phyloP scores from a whole-genome alignment of 805 yeast genomes.

The Hanseniaspora nectarophila region DNA sequence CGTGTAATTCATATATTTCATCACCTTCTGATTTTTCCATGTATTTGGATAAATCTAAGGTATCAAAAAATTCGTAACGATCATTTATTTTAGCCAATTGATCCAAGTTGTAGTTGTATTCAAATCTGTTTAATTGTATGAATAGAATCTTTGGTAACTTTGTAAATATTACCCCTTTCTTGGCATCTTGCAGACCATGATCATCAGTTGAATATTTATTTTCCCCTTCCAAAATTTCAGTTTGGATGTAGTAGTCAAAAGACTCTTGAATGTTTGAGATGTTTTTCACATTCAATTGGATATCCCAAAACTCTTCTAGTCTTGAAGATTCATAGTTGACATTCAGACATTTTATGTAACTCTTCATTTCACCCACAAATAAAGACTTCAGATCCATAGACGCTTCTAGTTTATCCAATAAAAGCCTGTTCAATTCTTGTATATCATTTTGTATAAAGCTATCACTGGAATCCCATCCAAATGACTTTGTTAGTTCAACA shows the following conservation, averaged over 20 bases:
- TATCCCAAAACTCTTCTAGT: slow-evolving; percentile 94
- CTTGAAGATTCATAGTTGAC: slow-evolving; percentile 89
- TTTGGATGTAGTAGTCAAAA: slow-evolving; percentile 75
- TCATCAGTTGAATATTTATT: slow-evolving; percentile 90
- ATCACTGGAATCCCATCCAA: slow-evolving; percentile 95
- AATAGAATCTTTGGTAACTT: slow-evolving; percentile 87
- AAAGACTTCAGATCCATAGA: slow-evolving; percentile 74
- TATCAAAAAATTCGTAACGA: slow-evolving; percentile 75
- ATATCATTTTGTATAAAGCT: slow-evolving; percentile 98
- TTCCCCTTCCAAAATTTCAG: slow-evolving; percentile 84
- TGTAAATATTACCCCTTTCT: slow-evolving; percentile 87
- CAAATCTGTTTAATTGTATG: slow-evolving; percentile 85
- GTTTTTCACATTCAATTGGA: slow-evolving; percentile 85
- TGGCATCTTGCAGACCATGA: slow-evolving; percentile 86
- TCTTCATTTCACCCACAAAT: slow-evolving; percentile 94
- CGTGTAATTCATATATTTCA: slow-evolving; percentile 76
- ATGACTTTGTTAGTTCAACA: slow-evolving; percentile 71
- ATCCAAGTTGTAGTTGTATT: slow-evolving; percentile 83
- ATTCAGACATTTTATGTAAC: slow-evolving; percentile 81
- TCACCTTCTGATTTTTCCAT: slow-evolving; percentile 46
- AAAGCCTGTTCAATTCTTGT: slow-evolving; percentile 85
- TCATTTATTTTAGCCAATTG: slow-evolving; percentile 85
- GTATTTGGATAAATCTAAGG: slow-evolving; percentile 68
- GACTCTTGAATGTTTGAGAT: slow-evolving; percentile 60
- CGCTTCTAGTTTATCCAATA: slow-evolving; percentile 85